Evolutionary conservation across 139 green algal genomes (phyloP).

Genomic region (Penium margaritaceum): DNA sequence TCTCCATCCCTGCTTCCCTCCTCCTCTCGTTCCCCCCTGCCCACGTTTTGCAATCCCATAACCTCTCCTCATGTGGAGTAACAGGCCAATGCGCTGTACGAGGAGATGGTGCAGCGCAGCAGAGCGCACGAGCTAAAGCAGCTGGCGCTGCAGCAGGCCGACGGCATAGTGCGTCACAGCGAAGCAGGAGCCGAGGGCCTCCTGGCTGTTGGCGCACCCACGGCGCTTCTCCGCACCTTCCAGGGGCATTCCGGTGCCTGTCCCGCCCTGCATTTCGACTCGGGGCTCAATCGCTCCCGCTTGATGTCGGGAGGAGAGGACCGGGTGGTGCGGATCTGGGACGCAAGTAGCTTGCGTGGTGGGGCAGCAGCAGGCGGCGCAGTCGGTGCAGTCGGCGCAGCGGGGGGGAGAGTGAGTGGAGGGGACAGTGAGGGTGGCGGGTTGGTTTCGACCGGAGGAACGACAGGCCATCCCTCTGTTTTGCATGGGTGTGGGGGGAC

Average conservation of each 20-base stretch:
- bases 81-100: conserved; percentile 40
- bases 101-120: conserved; percentile 35
- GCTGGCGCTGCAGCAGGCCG: conserved; percentile 23
- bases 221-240: neutral
- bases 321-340: conserved; percentile 22
- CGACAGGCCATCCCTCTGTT: neutral
- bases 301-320: conserved; percentile 23
- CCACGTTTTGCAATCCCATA: too few species aligned
- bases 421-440: too few species aligned
- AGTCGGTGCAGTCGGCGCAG: neutral
- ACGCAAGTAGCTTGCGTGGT: neutral
- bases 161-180: conserved; percentile 30
- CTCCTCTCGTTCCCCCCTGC: too few species aligned
- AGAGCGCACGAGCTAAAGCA: conserved; percentile 13
- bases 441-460: too few species aligned
- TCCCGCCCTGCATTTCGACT: conserved; percentile 14
- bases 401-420: too few species aligned
- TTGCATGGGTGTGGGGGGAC: conserved; percentile 24
- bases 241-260: conserved; percentile 25
- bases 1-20: too few species aligned
- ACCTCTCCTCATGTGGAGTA: too few species aligned
- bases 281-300: neutral
- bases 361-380: too few species aligned
- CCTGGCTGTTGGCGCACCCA: neutral
- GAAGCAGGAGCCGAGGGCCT: conserved; percentile 19